Base-by-base conservation (phyloP, 2,329 filamentous ascomycete genomes). In the Dendrostoma leiphaemia region DNA sequence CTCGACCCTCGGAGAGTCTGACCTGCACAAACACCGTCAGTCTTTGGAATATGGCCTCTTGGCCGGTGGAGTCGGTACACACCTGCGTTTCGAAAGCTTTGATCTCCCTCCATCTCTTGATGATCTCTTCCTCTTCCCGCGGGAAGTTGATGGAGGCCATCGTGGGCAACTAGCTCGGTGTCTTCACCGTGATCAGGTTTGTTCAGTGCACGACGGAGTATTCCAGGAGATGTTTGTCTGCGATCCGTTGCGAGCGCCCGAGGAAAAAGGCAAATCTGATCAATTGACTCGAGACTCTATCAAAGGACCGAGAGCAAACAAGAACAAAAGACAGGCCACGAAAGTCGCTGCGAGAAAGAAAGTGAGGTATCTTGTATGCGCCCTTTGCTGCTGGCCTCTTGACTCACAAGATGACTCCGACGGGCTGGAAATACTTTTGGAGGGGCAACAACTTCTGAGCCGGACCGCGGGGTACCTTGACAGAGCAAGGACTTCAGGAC, bases 111-210 rank as follows among this genome's bases (percentile, higher is more conserved):
- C 93, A 99, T 75, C 85, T 82, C 69, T 86, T 78, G 71, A 97
- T 85, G 71, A 92, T 83, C 60, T 78, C 82, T 77, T 95, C 89
- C 80, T 97, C 93, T 73, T 94, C 90, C 72, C 89, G 88, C 54
- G 93, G 89, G 71, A 97, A 97, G 74, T 93, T 84, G 76, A 97
- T 93, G 67, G 88, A 90, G 88, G 92, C 91, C 62, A 59, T 70
- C 62, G 62, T 53, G 54, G 51, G 48, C 46, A 43, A 26, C 40
- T 35, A 51, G 47, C 59, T 62, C 21, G 9, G 44, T 19, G 29
- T 19, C 29, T 23, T 24, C 3, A 6, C 10, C 10, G 44, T n/a
- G 19, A 15, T 12, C 28, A 34, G 56, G 48, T 17, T 12, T 29
- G 34, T 52, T 24, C 12, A 28, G 24, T 48, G 4, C 19, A 48